Percentiles rank a stretch among this genome's conserved stretches.
Conservation (phyloP, 306 rosid species). For the Medicago lupulina region DNA sequence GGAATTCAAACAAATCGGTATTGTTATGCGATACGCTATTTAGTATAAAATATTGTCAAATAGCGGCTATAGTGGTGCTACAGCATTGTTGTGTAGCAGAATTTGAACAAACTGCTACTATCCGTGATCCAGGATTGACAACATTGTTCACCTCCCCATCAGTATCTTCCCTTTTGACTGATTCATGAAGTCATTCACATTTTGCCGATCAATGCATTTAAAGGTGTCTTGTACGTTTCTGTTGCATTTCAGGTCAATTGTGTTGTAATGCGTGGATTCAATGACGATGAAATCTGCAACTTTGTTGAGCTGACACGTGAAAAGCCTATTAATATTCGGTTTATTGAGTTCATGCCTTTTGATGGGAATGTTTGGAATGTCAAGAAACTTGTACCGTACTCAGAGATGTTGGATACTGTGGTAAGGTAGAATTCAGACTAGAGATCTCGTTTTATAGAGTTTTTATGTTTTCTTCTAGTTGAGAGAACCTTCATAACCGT, state of each 20-base stretch:
- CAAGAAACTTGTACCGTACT: slow-evolving; percentile 88
- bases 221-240: slow-evolving; percentile 31
- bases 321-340: slow-evolving; percentile 81
- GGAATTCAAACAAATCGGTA: not conserved
- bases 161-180: slow-evolving; percentile 13
- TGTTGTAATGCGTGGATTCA: slow-evolving; percentile 93
- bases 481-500: slow-evolving; percentile 30
- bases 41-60: not conserved
- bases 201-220: slow-evolving; percentile 31
- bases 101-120: not conserved
- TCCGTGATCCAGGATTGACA: not conserved
- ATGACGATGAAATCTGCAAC: slow-evolving; percentile 86
- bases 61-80: not conserved
- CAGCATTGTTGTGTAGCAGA: not conserved
- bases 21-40: not conserved
- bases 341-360: slow-evolving; percentile 99
- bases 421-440: slow-evolving; percentile 77
- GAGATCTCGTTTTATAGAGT: slow-evolving; percentile 36
- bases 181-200: slow-evolving; percentile 27
- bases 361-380: slow-evolving; percentile 99
- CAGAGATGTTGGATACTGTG: slow-evolving; percentile 93
- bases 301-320: slow-evolving; percentile 84
- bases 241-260: slow-evolving; percentile 79
- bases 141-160: slow-evolving; percentile 10
- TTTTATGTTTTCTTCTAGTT: slow-evolving; percentile 39